Evolutionary conservation across 441 rosid species (phyloP).

Genomic region (Sinapis alba): DNA sequence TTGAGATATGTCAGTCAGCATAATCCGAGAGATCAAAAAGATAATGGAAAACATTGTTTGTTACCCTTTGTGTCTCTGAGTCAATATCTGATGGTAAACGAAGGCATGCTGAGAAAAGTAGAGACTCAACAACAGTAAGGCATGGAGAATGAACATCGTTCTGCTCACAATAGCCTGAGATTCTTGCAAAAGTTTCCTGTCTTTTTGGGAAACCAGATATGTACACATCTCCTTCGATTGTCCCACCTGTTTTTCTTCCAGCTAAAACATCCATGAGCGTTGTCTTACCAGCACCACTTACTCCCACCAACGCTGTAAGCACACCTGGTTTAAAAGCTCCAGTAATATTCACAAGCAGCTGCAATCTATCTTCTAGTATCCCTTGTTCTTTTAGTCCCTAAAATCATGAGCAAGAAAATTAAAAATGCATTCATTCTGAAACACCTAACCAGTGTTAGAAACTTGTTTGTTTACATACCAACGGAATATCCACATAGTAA

Average conservation of each 20-base stretch:
- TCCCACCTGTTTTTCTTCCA: conserved; percentile 94
- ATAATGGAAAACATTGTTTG: neutral
- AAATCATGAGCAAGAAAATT: neutral
- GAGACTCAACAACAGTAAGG: conserved; percentile 86
- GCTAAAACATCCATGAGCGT: conserved; percentile 99
- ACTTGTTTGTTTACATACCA: conserved; percentile 54
- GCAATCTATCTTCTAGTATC: conserved; percentile 78
- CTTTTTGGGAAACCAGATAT: conserved; percentile 89
- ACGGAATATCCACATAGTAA: conserved; percentile 89
- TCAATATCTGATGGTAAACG: conserved; percentile 82
- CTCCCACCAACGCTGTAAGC: conserved; percentile 94
- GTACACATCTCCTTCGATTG: conserved; percentile 75
- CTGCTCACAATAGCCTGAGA: conserved; percentile 97
- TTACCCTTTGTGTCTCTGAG: conserved; percentile 79
- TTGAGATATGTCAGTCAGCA: conserved; percentile 28
- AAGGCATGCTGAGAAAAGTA: conserved; percentile 93
- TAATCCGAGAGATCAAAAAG: conserved; percentile 3
- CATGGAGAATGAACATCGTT: conserved; percentile 96
- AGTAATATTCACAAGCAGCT: conserved; percentile 81
- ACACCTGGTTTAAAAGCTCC: conserved; percentile 96
- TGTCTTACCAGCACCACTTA: conserved; percentile 97
- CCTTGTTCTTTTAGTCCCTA: conserved; percentile 95
- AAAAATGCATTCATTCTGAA: neutral
- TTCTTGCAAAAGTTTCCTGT: conserved; percentile 95
- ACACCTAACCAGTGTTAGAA: neutral